Evolutionary conservation across 208 protist genomes (phyloP), one percentile per base, ranked within the genome.

Genomic region (Borovskyia barvae): DNA sequence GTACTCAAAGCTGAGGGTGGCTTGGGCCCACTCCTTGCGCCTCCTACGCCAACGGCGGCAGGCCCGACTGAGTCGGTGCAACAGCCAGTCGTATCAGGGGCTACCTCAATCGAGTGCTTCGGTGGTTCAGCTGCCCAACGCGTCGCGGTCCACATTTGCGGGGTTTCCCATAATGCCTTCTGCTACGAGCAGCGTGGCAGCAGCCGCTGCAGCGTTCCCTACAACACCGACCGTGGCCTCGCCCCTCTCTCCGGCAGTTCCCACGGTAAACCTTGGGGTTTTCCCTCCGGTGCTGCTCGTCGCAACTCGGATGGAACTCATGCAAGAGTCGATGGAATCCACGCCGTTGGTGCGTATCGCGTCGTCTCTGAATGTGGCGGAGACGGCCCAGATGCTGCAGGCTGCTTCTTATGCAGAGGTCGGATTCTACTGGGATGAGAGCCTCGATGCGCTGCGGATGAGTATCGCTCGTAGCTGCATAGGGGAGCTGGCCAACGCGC

Each of bases 371-470:
- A 70, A 81, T 9, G 68, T 87, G 42, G 55, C 67, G 8, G 61
- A 71, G 55, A 41, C 72, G 22, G 69, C 74, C n/a, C 46, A 58
- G 42, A 51, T 39, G 33, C 47, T 82, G 29, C 45, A 60, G 11
- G 76, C 82, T 19, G 74, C 77, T 49, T 67, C 48, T 20, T 89
- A 78, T 48, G 43, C 70, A 42, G 77, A 80, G 55, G 49, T 85
- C 4, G 49, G 62, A 45, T 73, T 42, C 9, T 32, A 68, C 37
- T 77, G 68, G 66, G 59, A 68, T 12, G 69, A 70, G 32, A 48
- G 32, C 0, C 19, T 84, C 1, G 50, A 74, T 29, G 64, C 66
- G 37, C 53, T 89, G 43, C 66, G 75, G 6, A 14, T 66, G n/a
- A 32, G 51, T 14, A 66, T 89, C 24, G 82, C 77, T 15, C 74